These are phyloP conservation scores for Gynostemma pentaphyllum DNA, from an alignment of 306 rosid genomes.

Conservation along the genomic window DNA sequence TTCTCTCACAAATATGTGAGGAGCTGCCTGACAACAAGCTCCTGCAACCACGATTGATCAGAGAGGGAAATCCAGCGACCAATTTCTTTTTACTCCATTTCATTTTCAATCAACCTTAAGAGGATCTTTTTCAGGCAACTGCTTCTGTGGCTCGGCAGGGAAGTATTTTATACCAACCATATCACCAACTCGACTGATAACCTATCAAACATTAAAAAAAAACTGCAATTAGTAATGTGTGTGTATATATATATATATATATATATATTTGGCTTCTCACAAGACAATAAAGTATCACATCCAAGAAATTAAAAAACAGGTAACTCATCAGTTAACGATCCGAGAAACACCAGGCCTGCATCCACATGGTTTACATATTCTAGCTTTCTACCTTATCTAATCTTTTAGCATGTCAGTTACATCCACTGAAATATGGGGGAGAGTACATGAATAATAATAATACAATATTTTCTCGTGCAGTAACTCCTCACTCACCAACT, in stretches of 20 bases:
- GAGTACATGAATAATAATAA: background rate
- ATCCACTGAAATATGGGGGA: background rate
- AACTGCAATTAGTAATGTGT: background rate
- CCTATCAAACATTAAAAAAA: slow-evolving; percentile 26
- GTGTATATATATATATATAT: no score
- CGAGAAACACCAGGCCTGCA: background rate
- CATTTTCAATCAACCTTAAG: slow-evolving; percentile 15
- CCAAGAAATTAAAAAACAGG: background rate
- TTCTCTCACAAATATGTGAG: background rate
- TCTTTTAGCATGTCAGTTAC: background rate
- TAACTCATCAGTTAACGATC: background rate
- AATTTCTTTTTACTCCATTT: background rate
- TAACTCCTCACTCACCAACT: background rate
- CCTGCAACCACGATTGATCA: background rate
- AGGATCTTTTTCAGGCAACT: slow-evolving; percentile 11
- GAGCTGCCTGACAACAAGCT: background rate
- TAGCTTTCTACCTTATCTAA: background rate
- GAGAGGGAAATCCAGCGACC: background rate
- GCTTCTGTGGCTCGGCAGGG: slow-evolving; percentile 64
- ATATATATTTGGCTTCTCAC: background rate
- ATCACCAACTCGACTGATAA: slow-evolving; percentile 69
- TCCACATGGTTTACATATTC: background rate
- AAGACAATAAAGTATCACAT: background rate
- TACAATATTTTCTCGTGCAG: background rate
- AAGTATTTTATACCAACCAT: slow-evolving; percentile 79